Evolutionary conservation across 177 flowering plant species (phyloP).

Genomic region (Vitis hybrid): DNA sequence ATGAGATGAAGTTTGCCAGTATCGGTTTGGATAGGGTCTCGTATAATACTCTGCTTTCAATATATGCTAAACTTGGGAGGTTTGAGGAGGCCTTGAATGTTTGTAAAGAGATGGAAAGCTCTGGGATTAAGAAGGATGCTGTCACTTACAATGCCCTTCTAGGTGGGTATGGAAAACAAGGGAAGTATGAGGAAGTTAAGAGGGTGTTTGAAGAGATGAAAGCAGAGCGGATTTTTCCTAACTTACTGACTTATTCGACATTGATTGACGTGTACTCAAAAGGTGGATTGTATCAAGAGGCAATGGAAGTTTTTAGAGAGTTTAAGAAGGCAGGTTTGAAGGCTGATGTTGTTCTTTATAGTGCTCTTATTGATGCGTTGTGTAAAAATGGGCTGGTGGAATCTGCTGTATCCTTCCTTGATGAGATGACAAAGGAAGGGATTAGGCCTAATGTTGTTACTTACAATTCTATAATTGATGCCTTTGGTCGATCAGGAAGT

Average conservation of each 20-base stretch:
- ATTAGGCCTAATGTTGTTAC: constrained; percentile 94
- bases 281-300: constrained; percentile 81
- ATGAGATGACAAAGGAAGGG: constrained; percentile 90
- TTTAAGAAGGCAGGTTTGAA: constrained; percentile 78
- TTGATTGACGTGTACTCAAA: constrained; percentile 82
- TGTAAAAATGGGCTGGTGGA: constrained; percentile 91
- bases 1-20: constrained; percentile 75
- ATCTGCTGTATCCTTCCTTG: constrained; percentile 72
- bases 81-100: constrained; percentile 78
- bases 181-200: constrained; percentile 63
- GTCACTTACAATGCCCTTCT: constrained; percentile 94
- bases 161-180: constrained; percentile 90
- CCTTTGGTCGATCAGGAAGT: constrained; percentile 67
- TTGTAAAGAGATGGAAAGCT: constrained; percentile 77
- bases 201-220: constrained; percentile 75
- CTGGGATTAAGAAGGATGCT: constrained; percentile 75
- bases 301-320: constrained; percentile 77
- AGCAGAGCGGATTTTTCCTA: constrained; percentile 46
- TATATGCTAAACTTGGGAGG: constrained; percentile 81
- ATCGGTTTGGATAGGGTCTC: constrained; percentile 78
- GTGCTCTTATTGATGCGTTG: constrained; percentile 84
- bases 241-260: constrained; percentile 85
- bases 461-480: constrained; percentile 93
- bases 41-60: constrained; percentile 76
- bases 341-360: constrained; percentile 96